Conservation (phyloP, 2,329 filamentous ascomycete genomes). For the Ophiostoma novo-ulmi region DNA sequence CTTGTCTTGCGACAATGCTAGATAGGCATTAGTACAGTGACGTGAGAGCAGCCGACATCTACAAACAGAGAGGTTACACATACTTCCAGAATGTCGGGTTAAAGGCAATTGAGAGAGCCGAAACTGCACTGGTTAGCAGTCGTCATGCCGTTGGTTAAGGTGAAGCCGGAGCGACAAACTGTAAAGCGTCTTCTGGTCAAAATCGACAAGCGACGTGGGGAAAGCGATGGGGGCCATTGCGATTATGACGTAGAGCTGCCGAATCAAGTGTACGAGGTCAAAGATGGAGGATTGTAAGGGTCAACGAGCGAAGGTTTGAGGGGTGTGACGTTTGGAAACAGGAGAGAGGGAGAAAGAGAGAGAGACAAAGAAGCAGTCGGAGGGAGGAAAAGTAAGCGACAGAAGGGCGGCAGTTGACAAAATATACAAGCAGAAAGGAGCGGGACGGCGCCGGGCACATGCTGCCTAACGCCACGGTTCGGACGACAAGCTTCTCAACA, state of each 20-base stretch:
- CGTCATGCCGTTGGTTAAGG: neutral
- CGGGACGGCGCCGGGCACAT: slow-evolving; percentile 1
- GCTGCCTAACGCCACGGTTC: neutral
- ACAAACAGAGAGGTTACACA: slow-evolving; percentile 35
- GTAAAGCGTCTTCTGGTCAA: slow-evolving; percentile 61
- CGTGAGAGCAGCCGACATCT: neutral
- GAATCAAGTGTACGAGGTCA: neutral
- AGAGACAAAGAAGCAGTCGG: neutral
- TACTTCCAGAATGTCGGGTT: slow-evolving; percentile 99
- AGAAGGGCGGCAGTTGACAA: neutral
- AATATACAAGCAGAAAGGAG: neutral
- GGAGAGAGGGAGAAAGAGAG: neutral
- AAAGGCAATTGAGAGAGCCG: slow-evolving; percentile 76
- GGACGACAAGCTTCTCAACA: slow-evolving; percentile 19
- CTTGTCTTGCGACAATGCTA: slow-evolving; percentile 78
- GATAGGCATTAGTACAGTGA: slow-evolving; percentile 34
- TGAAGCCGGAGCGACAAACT: slow-evolving; percentile 44
- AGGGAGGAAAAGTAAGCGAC: neutral
- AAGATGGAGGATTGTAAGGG: neutral
- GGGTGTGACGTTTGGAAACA: neutral
- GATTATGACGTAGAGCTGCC: slow-evolving; percentile 7
- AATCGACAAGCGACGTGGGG: slow-evolving; percentile 48
- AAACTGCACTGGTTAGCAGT: slow-evolving; percentile 50
- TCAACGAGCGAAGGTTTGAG: neutral
- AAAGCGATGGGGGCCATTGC: slow-evolving; percentile 16